Conservation (phyloP, 805 yeast genomes). For the Saccharomycopsis sp. region DNA sequence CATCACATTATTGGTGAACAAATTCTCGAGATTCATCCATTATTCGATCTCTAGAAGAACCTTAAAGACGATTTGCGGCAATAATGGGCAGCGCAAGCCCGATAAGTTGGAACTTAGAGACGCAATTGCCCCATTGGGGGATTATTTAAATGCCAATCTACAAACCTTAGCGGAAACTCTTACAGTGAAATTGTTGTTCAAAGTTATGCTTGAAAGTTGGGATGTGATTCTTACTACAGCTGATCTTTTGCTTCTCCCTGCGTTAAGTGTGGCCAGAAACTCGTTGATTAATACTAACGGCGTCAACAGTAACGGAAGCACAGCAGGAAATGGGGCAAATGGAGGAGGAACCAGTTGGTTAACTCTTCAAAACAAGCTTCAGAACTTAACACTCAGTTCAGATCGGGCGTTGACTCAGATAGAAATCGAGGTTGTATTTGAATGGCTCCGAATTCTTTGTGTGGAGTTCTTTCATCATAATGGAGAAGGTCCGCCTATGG, state of each 20-base stretch:
- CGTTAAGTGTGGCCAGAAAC: constrained; percentile 41
- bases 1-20: constrained; percentile 62
- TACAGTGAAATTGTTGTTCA: constrained; percentile 46
- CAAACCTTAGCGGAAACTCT: constrained; percentile 54
- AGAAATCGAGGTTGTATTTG: constrained; percentile 62
- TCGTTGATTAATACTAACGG: constrained; percentile 27
- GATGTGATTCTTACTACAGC: constrained; percentile 59
- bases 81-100: constrained; percentile 38
- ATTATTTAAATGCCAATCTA: constrained; percentile 64
- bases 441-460: constrained; percentile 64
- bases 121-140: constrained; percentile 67
- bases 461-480: constrained; percentile 71
- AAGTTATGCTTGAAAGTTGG: constrained; percentile 80
- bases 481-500: constrained; percentile 75
- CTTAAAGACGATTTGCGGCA: constrained; percentile 49
- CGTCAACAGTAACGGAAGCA: constrained; percentile 29
- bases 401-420: constrained; percentile 42
- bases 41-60: constrained; percentile 52
- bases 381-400: constrained; percentile 28
- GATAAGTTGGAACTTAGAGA: constrained; percentile 47
- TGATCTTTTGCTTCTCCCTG: constrained; percentile 69
- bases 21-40: constrained; percentile 59
- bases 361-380: constrained; percentile 26
- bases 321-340: constrained; percentile 36
- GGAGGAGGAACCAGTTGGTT: constrained; percentile 31